Percentiles rank a stretch among this genome's conserved stretches.
These are phyloP conservation scores for Penicillium brevicompactum DNA, from an alignment of 2,329 filamentous ascomycete genomes.

Conservation along the genomic window DNA sequence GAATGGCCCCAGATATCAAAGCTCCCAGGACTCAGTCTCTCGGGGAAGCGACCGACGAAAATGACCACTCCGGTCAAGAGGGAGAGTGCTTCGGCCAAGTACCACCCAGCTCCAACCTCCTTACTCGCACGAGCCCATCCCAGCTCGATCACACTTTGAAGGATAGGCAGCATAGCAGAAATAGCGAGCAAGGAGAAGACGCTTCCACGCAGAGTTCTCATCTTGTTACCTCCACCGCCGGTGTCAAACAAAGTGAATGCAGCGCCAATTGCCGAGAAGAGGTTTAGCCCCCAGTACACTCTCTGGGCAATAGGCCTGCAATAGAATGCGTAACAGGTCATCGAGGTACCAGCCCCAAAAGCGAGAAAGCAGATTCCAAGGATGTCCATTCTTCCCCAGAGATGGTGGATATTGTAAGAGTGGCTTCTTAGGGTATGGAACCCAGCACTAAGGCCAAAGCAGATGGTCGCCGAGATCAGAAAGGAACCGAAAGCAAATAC, in stretches of 20 bases:
- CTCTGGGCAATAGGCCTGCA: slow-evolving; percentile 18
- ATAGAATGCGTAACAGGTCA: slow-evolving; percentile 32
- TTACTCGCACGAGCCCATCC: slow-evolving; percentile 21
- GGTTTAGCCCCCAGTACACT: slow-evolving; percentile 27
- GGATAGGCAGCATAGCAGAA: slow-evolving; percentile 32
- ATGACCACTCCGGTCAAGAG: slow-evolving; percentile 8
- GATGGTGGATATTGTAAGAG: slow-evolving; percentile 32
- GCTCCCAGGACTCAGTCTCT: slow-evolving; percentile 11
- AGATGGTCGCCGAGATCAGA: slow-evolving; percentile 6
- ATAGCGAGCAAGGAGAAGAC: slow-evolving; percentile 26
- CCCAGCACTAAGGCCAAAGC: slow-evolving; percentile 9
- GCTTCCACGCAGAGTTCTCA: slow-evolving; percentile 26
- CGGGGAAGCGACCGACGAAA: slow-evolving; percentile 15
- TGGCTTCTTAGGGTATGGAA: slow-evolving; percentile 34
- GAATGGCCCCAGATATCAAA: slow-evolving; percentile 21
- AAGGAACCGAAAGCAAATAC: slow-evolving; percentile 12
- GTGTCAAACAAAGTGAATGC: slow-evolving; percentile 29
- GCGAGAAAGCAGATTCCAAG: slow-evolving; percentile 29
- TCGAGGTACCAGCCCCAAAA: slow-evolving; percentile 19
- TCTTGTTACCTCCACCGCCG: slow-evolving; percentile 28
- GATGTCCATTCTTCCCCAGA: slow-evolving; percentile 33
- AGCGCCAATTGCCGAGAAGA: slow-evolving; percentile 12
- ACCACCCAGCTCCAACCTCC: slow-evolving; percentile 16
- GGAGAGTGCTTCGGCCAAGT: slow-evolving; percentile 10
- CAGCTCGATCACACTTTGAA: slow-evolving; percentile 24